These are phyloP conservation scores for Solanum sejunctum DNA, from an alignment of 257 asterid species.

Conservation along the genomic window DNA sequence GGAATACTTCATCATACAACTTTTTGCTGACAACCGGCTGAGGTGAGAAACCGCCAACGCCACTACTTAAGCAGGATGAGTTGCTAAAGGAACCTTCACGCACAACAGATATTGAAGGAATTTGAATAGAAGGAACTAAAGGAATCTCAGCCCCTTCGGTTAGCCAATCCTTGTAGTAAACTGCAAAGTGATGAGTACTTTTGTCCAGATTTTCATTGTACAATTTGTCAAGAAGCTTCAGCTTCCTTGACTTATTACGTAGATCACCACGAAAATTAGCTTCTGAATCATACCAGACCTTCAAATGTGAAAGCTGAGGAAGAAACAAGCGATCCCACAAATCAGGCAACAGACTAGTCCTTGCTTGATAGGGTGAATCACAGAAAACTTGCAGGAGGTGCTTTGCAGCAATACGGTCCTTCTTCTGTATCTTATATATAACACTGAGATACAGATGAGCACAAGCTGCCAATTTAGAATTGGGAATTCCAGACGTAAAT, in stretches of 20 bases:
- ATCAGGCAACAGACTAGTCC: conserved; percentile 41
- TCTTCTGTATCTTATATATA: conserved; percentile 52
- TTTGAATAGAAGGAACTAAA: conserved; percentile 29
- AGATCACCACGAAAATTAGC: conserved; percentile 18
- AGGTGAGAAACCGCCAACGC: conserved; percentile 28
- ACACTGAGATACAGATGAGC: conserved; percentile 83
- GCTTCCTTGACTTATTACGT: conserved; percentile 11
- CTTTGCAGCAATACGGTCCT: conserved; percentile 51
- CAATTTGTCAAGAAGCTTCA: conserved; percentile 33
- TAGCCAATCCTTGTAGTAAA: conserved; percentile 75
- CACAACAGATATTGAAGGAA: conserved; percentile 29
- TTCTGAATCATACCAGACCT: conserved; percentile 47
- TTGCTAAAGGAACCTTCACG: conserved; percentile 23
- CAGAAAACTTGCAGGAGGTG: conserved; percentile 69
- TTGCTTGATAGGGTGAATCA: conserved; percentile 57
- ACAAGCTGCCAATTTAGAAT: conserved; percentile 65
- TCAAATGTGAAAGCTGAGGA: conserved; percentile 48
- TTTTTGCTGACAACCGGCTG: conserved; percentile 53
- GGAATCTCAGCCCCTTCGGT: conserved; percentile 54
- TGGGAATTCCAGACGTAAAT: conserved; percentile 57
- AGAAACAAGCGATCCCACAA: conserved; percentile 61
- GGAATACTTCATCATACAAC: conserved; percentile 47
- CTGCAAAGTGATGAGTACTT: conserved; percentile 45
- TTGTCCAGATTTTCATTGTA: conserved; percentile 47
- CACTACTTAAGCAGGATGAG: conserved; percentile 20